A percentile compares a stretch with the other conserved stretches of the same genome.
Evolutionary conservation across 2,329 filamentous ascomycete species (phyloP).

Genomic region (Venturia aucupariae): DNA sequence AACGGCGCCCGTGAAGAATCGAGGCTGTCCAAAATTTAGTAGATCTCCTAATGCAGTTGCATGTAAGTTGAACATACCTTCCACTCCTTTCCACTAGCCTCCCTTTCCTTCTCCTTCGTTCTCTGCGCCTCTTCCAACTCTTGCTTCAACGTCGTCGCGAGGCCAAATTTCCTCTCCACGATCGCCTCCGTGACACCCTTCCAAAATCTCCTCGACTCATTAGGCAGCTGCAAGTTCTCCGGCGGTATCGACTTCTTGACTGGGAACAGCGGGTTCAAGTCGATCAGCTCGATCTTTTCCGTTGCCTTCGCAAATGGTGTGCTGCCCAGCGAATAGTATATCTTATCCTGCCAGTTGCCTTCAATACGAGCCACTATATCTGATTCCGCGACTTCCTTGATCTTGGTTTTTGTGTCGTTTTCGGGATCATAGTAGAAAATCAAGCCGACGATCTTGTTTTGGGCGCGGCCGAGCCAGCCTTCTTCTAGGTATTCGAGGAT

Average conservation of each 20-base stretch:
- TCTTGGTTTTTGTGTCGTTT: constrained; percentile 67
- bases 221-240: constrained; percentile 65
- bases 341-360: constrained; percentile 73
- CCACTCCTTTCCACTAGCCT: constrained; percentile 61
- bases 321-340: constrained; percentile 49
- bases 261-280: constrained; percentile 74
- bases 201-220: constrained; percentile 89
- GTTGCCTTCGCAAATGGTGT: constrained; percentile 36
- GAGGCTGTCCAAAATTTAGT: constrained; percentile 40
- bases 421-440: constrained; percentile 84
- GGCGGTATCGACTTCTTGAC: constrained; percentile 73
- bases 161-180: constrained; percentile 66
- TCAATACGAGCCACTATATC: constrained; percentile 75
- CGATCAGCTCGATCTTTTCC: constrained; percentile 65
- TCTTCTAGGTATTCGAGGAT: constrained; percentile 92
- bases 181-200: constrained; percentile 80
- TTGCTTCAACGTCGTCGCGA: constrained; percentile 79
- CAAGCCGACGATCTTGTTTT: constrained; percentile 85
- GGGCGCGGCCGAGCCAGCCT: constrained; percentile 83
- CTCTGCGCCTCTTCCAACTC: constrained; percentile 88
- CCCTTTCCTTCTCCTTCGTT: constrained; percentile 71
- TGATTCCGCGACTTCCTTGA: constrained; percentile 78
- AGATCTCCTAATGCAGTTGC: background rate
- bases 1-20: constrained; percentile 68
- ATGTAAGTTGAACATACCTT: constrained; percentile 25